These are phyloP conservation scores for Aspergillus unguis DNA, from an alignment of 2,329 filamentous ascomycete genomes.

Conservation along the genomic window DNA sequence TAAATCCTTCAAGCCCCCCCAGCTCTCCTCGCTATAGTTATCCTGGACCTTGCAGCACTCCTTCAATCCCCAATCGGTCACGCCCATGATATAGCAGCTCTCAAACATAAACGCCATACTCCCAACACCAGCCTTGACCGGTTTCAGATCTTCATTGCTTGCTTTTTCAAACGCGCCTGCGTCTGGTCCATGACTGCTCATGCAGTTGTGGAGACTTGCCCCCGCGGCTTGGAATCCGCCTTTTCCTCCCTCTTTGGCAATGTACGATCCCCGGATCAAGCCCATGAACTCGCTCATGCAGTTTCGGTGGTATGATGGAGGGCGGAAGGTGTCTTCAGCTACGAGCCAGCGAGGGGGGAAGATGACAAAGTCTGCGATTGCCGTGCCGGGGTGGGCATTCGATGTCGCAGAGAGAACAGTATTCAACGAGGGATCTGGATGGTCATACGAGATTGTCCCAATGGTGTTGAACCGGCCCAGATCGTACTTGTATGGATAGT, in stretches of 20 bases:
- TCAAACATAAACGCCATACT: background rate
- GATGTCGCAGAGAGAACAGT: constrained; percentile 40
- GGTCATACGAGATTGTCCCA: constrained; percentile 36
- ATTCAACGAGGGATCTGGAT: constrained; percentile 41
- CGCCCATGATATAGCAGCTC: background rate
- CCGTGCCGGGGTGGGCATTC: constrained; percentile 26
- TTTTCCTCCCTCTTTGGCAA: background rate
- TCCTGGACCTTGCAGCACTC: background rate
- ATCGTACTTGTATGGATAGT: constrained; percentile 44
- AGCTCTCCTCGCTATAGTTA: background rate
- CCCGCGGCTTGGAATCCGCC: background rate
- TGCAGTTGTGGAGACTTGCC: background rate
- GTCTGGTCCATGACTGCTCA: background rate
- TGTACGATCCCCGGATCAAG: constrained; percentile 17
- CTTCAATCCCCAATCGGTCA: background rate
- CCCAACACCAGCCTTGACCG: background rate
- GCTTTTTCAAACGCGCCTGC: background rate
- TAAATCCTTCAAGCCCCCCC: background rate
- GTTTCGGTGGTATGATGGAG: constrained; percentile 44
- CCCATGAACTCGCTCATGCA: constrained; percentile 39
- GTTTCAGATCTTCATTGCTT: background rate
- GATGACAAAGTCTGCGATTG: constrained; percentile 37
- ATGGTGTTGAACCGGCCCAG: constrained; percentile 40
- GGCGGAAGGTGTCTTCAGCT: constrained; percentile 32
- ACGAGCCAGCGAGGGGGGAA: constrained; percentile 39